Conservation (phyloP, 768 basidiomycete species). For the Russula dissimulans region DNA sequence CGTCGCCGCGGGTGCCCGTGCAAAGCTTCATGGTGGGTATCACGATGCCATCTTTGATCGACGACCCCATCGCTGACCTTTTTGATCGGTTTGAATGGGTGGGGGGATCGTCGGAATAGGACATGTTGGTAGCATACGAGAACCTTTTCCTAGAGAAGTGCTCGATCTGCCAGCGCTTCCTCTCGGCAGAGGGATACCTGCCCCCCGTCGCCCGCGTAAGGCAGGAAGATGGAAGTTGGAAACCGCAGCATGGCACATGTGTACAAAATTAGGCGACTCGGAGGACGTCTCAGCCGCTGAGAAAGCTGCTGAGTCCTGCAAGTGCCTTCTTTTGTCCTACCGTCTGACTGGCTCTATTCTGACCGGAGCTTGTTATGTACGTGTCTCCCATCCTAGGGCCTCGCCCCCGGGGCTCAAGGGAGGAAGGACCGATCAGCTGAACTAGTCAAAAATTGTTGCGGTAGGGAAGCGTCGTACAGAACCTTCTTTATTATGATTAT, state of each 20-base stretch:
- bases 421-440: not conserved
- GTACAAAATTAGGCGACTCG: constrained; percentile 15
- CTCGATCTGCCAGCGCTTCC: constrained; percentile 49
- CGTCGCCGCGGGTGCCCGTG: constrained; percentile 43
- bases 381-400: not conserved
- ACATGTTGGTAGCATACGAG: constrained; percentile 45
- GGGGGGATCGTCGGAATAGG: constrained; percentile 27
- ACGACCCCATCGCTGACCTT: not conserved
- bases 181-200: constrained; percentile 61
- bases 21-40: constrained; percentile 43
- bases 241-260: constrained; percentile 43
- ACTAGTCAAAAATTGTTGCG: not conserved
- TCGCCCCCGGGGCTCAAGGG: not conserved
- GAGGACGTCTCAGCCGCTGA: not conserved
- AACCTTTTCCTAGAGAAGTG: constrained; percentile 57
- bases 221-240: constrained; percentile 37
- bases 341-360: not conserved
- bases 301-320: not conserved
- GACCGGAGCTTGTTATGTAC: not conserved
- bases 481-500: not conserved
- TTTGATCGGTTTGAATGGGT: constrained; percentile 4
- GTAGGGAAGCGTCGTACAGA: not conserved
- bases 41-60: not conserved
- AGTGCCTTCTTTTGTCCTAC: not conserved
- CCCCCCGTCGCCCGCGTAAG: constrained; percentile 61